phyloP scores from a whole-genome alignment of 768 basidiomycete genomes.

The Psilocybe cyanescens region DNA sequence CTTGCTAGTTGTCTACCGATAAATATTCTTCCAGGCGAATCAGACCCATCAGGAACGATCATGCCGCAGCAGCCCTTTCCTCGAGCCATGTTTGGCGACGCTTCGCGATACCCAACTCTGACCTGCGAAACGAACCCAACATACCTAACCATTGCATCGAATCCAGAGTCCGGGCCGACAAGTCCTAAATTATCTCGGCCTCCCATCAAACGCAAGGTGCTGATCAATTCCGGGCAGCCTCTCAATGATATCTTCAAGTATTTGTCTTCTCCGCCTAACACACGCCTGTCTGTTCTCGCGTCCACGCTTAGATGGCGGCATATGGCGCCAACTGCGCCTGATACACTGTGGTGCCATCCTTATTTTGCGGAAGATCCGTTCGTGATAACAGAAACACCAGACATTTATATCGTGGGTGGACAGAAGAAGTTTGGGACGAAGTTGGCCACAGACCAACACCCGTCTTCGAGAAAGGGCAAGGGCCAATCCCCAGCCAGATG shows the following conservation, averaged over 20 bases:
- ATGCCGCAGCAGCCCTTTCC: constrained; percentile 95
- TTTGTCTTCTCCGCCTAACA: constrained; percentile 69
- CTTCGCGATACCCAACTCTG: constrained; percentile 64
- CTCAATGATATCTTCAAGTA: constrained; percentile 97
- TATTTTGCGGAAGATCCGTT: constrained; percentile 90
- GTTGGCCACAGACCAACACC: constrained; percentile 48
- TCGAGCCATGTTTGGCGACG: constrained; percentile 83
- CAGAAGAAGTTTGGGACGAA: constrained; percentile 84
- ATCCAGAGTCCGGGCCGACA: constrained; percentile 32
- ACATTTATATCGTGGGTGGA: constrained; percentile 92
- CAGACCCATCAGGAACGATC: constrained; percentile 87
- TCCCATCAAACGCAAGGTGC: constrained; percentile 54
- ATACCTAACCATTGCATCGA: constrained; percentile 70
- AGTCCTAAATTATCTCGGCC: constrained; percentile 20
- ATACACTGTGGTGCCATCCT: constrained; percentile 98
- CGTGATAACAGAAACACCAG: constrained; percentile 81
- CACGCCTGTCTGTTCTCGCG: constrained; percentile 75
- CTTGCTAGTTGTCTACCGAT: constrained; percentile 80
- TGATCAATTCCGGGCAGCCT: constrained; percentile 92
- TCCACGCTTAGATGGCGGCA: constrained; percentile 92
- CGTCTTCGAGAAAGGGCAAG: constrained; percentile 33
- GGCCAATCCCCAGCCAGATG: constrained; percentile 41
- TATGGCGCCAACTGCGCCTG: constrained; percentile 98
- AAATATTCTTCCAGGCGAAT: constrained; percentile 85
- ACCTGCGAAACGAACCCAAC: constrained; percentile 87